These are phyloP conservation scores for Aplosporella prunicola DNA, from an alignment of 2,329 filamentous ascomycete species.

Conservation along the genomic window DNA sequence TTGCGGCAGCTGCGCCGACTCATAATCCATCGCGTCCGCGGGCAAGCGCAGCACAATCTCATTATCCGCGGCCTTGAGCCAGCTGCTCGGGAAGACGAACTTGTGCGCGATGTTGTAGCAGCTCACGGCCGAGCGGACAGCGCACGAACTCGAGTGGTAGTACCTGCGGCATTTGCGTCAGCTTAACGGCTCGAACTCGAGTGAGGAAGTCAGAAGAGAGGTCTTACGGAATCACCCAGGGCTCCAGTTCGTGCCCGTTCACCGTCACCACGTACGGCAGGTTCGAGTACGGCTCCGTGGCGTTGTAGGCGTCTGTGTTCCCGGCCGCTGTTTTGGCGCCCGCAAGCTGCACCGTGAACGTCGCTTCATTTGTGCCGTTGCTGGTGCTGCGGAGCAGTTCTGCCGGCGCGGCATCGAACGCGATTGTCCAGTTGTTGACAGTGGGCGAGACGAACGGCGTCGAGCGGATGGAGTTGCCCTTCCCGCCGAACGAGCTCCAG, in stretches of 20 bases:
- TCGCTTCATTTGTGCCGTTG: conserved; percentile 35
- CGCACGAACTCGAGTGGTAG: conserved; percentile 50
- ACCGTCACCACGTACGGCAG: conserved; percentile 43
- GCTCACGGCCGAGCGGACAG: conserved; percentile 48
- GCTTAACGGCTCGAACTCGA: not conserved
- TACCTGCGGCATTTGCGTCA: conserved; percentile 29
- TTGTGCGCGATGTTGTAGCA: conserved; percentile 55
- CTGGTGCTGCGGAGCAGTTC: conserved; percentile 23
- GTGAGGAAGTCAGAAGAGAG: not conserved
- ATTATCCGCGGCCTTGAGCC: conserved; percentile 45
- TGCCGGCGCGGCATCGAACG: conserved; percentile 39
- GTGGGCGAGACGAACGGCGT: conserved; percentile 35
- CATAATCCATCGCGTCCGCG: conserved; percentile 49
- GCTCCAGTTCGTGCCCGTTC: conserved; percentile 37
- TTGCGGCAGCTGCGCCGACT: conserved; percentile 46
- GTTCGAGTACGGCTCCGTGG: conserved; percentile 44
- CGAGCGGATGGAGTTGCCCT: conserved; percentile 39
- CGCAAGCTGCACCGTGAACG: conserved; percentile 54
- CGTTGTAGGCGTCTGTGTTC: conserved; percentile 51
- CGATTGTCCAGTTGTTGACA: conserved; percentile 52
- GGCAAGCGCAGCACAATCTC: conserved; percentile 50
- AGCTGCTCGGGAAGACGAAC: conserved; percentile 28
- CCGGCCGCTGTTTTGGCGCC: conserved; percentile 53
- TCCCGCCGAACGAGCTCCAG: conserved; percentile 54
- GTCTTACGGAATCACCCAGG: conserved; percentile 49